Evolutionary conservation across 164 flowering plant genomes (phyloP).

Genomic region (Nymphaea colorata): DNA sequence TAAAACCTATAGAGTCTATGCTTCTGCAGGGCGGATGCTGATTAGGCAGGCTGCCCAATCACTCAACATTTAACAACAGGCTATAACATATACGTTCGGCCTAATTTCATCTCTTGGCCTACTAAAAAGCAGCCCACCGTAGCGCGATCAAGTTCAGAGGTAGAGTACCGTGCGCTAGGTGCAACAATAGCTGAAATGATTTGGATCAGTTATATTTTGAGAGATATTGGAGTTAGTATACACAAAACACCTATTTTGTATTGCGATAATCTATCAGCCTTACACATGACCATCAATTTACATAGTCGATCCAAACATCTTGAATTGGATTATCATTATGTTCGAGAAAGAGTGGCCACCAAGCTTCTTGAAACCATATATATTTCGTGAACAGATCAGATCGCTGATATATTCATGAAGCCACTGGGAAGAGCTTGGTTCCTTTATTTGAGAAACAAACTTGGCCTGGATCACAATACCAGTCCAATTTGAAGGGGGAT

Average conservation of each 20-base stretch:
- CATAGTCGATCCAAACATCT: not conserved
- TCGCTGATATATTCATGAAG: not conserved
- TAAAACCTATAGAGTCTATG: too few relatives aligned
- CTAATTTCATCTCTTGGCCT: too few relatives aligned
- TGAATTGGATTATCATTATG: not conserved
- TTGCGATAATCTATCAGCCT: not conserved
- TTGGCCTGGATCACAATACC: not conserved
- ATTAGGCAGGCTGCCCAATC: not conserved
- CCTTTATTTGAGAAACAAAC: not conserved
- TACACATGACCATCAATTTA: not conserved
- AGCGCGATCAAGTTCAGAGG: too few relatives aligned
- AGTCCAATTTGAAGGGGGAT: too few relatives aligned
- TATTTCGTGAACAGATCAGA: not conserved
- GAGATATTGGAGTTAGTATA: not conserved
- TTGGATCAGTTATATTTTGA: not conserved
- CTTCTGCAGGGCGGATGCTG: not conserved
- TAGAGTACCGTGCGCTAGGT: not conserved
- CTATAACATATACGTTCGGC: not conserved
- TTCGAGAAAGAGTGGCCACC: not conserved
- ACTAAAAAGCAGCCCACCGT: too few relatives aligned
- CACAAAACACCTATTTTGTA: not conserved
- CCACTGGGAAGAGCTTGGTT: not conserved
- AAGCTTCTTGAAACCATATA: not conserved
- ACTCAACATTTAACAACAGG: not conserved
- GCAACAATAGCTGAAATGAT: not conserved